Evolutionary conservation across 495 filamentous ascomycete genomes (phyloP), one percentile per base, ranked within the genome.

Genomic region (Talaromyces adpressus): DNA sequence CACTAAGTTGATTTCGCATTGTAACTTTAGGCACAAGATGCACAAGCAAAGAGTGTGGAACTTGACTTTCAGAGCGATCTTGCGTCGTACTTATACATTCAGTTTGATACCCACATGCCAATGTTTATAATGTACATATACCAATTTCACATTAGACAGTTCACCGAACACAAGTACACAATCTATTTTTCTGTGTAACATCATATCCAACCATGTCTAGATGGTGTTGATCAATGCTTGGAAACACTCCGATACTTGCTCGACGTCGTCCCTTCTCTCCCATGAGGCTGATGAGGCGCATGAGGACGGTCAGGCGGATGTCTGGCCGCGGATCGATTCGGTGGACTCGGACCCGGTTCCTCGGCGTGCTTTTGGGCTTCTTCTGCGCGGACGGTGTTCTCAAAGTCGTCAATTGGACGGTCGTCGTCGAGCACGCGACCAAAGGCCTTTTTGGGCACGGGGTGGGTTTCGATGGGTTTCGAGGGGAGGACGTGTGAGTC

Each of bases 391-490:
- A 62, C 60, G 16, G 60, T 62, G 14, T 53, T 53, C 29, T 62
- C 41, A 16, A 51, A 62, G 29, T 62, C 60, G 45, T 62, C 60
- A 14, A 62, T 34, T 18, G 60, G 60, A 52, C 60, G 60, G 45
- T 62, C 60, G 60, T 62, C 60, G 45, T 52, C 60, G 11, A 62
- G 60, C 14, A 62, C 60, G 27, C 60, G 60, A 22, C 60, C 60
- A 36, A 62, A 62, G 25, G 60, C 60, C 20, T 52, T 49, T 27
- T 62, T 62, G 39, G 60, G 60, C 16, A 62, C 27, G 1, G 60
- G 29, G 16, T 53, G 60, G 12, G 39, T n/a, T 29, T 62, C 27
- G 56, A 58, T 58, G 27, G 56, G 56, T 22, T 58, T 58, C 8
- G 56, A 58, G 5, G 56, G 51, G 22, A 54, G 51, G 22, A 54